phyloP scores from a whole-genome alignment of 2,329 filamentous ascomycete genomes.

The Stagonosporopsis rhizophila region DNA sequence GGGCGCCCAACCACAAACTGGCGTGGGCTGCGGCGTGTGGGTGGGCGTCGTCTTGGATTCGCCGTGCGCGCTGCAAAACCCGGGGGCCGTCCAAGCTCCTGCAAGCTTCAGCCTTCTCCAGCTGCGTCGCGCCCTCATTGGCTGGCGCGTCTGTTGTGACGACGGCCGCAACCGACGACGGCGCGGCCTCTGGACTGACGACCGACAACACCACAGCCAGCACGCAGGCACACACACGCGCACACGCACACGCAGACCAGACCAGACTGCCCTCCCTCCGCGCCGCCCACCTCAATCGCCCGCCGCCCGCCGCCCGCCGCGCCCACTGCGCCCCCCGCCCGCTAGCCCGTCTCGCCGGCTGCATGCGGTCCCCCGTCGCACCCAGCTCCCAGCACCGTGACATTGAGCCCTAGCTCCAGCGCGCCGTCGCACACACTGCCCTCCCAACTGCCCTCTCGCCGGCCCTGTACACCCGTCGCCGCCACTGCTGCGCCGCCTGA shows the following conservation, averaged over 20 bases:
- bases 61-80: no score
- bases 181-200: constrained; percentile 3
- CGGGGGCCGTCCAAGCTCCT: neutral
- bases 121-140: constrained; percentile 20
- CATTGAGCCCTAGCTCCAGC: neutral
- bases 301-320: no score
- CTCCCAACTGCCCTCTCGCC: no score
- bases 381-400: neutral
- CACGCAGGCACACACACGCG: neutral
- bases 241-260: neutral
- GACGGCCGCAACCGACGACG: constrained; percentile 10
- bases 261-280: no score
- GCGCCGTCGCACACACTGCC: constrained; percentile 21
- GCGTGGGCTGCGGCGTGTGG: no score
- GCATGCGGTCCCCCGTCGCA: constrained; percentile 20
- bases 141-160: constrained; percentile 21
- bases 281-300: no score
- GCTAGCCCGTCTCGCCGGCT: constrained; percentile 14
- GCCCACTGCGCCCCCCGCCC: no score
- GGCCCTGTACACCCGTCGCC: no score
- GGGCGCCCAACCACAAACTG: no score
- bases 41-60: no score
- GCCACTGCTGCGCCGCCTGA: no score
- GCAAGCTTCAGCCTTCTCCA: constrained; percentile 1
- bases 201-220: constrained; percentile 20